A percentile compares a stretch with the other conserved stretches of the same genome.
These are phyloP conservation scores for Gamarada debralockiae DNA, from an alignment of 495 filamentous ascomycete species.

Conservation along the genomic window DNA sequence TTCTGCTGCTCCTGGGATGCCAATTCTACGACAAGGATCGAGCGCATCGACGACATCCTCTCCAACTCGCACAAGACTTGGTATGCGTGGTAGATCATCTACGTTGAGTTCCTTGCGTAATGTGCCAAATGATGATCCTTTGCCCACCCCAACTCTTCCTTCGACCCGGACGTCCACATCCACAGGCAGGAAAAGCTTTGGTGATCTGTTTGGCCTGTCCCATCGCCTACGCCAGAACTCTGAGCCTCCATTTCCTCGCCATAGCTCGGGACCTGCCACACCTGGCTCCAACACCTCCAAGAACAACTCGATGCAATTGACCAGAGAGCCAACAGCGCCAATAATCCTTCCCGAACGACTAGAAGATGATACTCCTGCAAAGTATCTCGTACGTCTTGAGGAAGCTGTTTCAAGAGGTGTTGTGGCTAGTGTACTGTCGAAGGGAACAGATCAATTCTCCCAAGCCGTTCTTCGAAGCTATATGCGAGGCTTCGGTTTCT, in stretches of 20 bases:
- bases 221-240: conserved; percentile 73
- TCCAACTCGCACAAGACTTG: conserved; percentile 52
- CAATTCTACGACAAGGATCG: conserved; percentile 60
- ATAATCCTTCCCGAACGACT: conserved; percentile 74
- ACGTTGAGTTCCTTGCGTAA: conserved; percentile 74
- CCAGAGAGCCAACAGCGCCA: conserved; percentile 45
- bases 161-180: conserved; percentile 76
- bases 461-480: conserved; percentile 83
- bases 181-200: conserved; percentile 83
- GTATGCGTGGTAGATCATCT: conserved; percentile 72
- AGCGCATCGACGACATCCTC: conserved; percentile 68
- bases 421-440: conserved; percentile 77
- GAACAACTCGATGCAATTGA: conserved; percentile 65
- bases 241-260: conserved; percentile 57
- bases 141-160: conserved; percentile 46
- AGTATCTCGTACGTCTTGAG: conserved; percentile 80
- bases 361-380: conserved; percentile 86
- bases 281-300: conserved; percentile 64
- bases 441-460: conserved; percentile 79
- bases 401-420: conserved; percentile 71
- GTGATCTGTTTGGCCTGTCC: conserved; percentile 75
- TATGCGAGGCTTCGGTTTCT: conserved; percentile 91
- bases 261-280: conserved; percentile 61
- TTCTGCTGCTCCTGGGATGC: conserved; percentile 47
- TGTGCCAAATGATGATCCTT: conserved; percentile 51